Evolutionary conservation across 305 asterid species (phyloP), one percentile per base, ranked within the genome.

Genomic region (Solanum hybrid): DNA sequence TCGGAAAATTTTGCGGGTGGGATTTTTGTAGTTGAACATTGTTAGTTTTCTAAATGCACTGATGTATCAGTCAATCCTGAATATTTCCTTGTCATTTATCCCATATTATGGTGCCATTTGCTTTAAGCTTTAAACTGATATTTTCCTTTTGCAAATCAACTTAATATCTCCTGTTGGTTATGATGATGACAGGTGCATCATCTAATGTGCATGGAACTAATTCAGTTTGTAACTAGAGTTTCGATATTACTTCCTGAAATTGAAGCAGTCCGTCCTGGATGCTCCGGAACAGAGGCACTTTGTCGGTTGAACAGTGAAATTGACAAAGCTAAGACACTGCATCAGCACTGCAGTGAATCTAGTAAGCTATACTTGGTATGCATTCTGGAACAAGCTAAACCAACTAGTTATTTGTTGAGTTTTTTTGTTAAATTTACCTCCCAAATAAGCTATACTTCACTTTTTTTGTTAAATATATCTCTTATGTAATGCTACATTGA

Each of bases 311-410:
- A 90, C 89, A 91, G 36, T 8, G 97, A 94, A 35, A 94, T 95
- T 74, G 86, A 29, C 89, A 96, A 94, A 92, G 96, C 98, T 91
- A 97, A 93, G 91, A 89, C 91, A 79, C 91, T 94, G 90, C 89
- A 94, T 80, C 94, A 92, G 93, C 89, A 93, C 74, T 97, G 99
- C 93, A 90, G 96, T 28, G 98, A 96, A 76, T 95, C 98, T 86
- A 97, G 99, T 91, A 95, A 90, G 92, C 98, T 97, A 86, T 97
- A 97, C 93, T 92, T 96, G 99, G 99, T 96, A 93, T 24, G 95
- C 69, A 26, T 75, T 87, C 87, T 75, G 12, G 33, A 28, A 13
- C 90, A 88, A 87, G 74, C 82, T 87, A 87, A 74, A 71, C 89
- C 83, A 29, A 83, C 87, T n/a, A 69, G 22, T 71, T 26, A 5